Conservation (phyloP, 768 basidiomycete species). For the Gautieria morchelliformis region DNA sequence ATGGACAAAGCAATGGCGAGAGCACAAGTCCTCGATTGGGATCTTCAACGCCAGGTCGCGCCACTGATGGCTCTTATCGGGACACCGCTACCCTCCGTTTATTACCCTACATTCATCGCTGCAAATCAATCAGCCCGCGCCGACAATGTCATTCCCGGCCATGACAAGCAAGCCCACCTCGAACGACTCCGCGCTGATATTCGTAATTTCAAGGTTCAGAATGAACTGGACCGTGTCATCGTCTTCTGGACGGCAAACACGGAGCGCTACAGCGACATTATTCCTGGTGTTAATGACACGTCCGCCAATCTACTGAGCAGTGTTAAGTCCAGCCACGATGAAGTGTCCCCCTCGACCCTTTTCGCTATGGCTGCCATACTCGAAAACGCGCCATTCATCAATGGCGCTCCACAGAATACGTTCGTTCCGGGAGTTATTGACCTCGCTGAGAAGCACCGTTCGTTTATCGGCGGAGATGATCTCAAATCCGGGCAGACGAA, state of each 20-base stretch:
- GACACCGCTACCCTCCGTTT: constrained; percentile 86
- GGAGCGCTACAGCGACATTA: constrained; percentile 92
- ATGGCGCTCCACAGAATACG: constrained; percentile 98
- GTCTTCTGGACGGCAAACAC: constrained; percentile 99
- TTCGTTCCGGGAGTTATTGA: constrained; percentile 93
- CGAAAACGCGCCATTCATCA: constrained; percentile 91
- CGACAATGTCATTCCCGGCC: constrained; percentile 82
- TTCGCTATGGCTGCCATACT: constrained; percentile 95
- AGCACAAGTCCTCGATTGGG: constrained; percentile 89
- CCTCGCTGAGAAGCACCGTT: constrained; percentile 79
- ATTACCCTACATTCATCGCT: constrained; percentile 96
- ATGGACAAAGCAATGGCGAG: constrained; percentile 93
- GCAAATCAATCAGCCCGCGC: constrained; percentile 96
- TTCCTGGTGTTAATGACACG: constrained; percentile 92
- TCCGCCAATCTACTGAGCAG: constrained; percentile 76
- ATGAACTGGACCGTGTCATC: constrained; percentile 78
- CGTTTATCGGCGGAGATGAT: constrained; percentile 97
- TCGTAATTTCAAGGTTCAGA: constrained; percentile 77
- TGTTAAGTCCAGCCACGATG: constrained; percentile 77
- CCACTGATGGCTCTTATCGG: constrained; percentile 76
- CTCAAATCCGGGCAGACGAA: constrained; percentile 98
- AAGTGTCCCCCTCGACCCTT: constrained; percentile 93
- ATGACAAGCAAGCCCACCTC: constrained; percentile 83
- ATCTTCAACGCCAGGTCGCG: constrained; percentile 90
- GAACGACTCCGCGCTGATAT: constrained; percentile 91